Evolutionary conservation across 257 asterid genomes (phyloP), one percentile per base, ranked within the genome.

Genomic region (Jasminum sambac): DNA sequence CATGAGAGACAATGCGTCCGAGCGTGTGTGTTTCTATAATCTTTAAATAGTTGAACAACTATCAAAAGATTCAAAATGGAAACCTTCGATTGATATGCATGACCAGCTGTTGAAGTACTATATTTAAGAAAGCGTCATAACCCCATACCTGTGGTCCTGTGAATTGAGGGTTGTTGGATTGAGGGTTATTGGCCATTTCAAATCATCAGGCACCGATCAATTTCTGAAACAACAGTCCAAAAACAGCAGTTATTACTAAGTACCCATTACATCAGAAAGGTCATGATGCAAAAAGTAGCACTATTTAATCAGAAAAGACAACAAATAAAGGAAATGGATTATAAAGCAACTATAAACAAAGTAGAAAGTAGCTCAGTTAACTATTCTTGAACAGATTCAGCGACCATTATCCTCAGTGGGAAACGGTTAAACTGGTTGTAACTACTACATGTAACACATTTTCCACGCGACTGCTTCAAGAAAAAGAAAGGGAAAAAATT

Each of bases 131-230:
- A 55, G 69, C 66, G 50, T 72, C 44, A 34, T 11, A 17, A 41
- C 58, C 25, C 67, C 43, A 11, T 81, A 84, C 89, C 89, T 84
- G 87, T 80, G 80, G 69, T 66, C 89, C 87, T 38, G 80, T 55
- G 76, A 82, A 58, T 40, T 74, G 89, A 70, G 87, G 71, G 42
- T 82, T 81, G 59, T 80, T 81, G 72, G 81, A 52, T 39, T 73
- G 89, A 69, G 86, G 71, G 50, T 82, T 82, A 65, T 81, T 81
- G 74, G 82, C 80, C 89, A 84, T 84, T 75, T 68, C 80, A n/a
- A n/a, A n/a, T n/a, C n/a, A n/a, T n/a, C n/a, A 38, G 69, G 81
- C 67, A 80, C 69, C 68, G 76, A 23, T 71, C 61, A 67, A 63
- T 57, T 60, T 71, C 89, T 84, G 89, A 21, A 82, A 77, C 66